These are phyloP conservation scores for Carpinus viminea DNA, from an alignment of 306 rosid species.

Conservation along the genomic window DNA sequence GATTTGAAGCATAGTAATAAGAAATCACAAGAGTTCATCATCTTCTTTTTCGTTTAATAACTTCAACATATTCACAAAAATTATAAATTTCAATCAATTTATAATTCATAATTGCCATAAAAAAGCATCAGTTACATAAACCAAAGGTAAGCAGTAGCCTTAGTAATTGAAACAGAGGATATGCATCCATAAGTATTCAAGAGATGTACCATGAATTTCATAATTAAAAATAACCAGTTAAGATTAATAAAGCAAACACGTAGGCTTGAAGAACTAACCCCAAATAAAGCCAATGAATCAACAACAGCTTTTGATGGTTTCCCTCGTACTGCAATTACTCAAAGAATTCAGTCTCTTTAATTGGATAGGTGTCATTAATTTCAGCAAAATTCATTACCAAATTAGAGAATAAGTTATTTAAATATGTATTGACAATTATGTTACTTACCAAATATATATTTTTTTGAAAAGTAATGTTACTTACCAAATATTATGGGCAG, in stretches of 20 bases:
- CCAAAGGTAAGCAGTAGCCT: neutral
- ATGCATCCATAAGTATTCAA: neutral
- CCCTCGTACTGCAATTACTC: constrained; percentile 80
- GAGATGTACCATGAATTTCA: neutral
- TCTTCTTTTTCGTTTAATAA: neutral
- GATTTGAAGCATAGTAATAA: too few species aligned
- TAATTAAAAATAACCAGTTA: constrained; percentile 8
- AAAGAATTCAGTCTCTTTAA: constrained; percentile 25
- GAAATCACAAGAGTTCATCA: too few species aligned
- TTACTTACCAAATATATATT: constrained; percentile 63
- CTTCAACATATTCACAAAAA: neutral
- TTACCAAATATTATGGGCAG: constrained; percentile 87
- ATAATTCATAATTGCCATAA: neutral
- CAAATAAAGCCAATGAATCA: constrained; percentile 94
- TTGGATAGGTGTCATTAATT: constrained; percentile 17
- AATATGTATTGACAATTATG: constrained; percentile 12
- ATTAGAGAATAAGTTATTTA: constrained; percentile 14
- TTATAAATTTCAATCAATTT: neutral
- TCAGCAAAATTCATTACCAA: constrained; percentile 9
- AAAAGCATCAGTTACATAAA: neutral
- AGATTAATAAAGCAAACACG: constrained; percentile 29
- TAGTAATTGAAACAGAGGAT: neutral
- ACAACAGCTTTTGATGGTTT: constrained; percentile 88
- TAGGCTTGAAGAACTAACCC: constrained; percentile 66
- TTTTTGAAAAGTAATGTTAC: constrained; percentile 15